Conservation (phyloP, 1,284 basidiomycete genomes). For the Cryptococcus deneoformans region DNA sequence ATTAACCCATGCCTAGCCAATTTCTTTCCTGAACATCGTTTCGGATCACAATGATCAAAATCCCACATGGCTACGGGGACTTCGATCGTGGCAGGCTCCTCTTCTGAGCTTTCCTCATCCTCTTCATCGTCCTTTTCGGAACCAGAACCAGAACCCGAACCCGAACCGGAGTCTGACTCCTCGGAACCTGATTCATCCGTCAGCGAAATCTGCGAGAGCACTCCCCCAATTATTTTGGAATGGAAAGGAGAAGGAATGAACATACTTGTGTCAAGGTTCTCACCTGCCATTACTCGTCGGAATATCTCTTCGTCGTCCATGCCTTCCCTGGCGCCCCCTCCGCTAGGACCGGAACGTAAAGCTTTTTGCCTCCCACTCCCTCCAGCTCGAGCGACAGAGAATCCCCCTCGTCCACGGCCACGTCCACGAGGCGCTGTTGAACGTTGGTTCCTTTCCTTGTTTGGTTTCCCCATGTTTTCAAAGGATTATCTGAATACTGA, state of each 20-base stretch:
- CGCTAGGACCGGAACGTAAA: slow-evolving; percentile 2
- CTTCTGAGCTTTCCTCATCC: slow-evolving; percentile 35
- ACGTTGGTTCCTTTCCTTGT: slow-evolving; percentile 31
- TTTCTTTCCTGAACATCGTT: slow-evolving; percentile 92
- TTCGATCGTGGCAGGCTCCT: slow-evolving; percentile 51
- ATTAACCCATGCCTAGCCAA: slow-evolving; percentile 82
- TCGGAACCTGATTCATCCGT: not conserved
- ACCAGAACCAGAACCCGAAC: slow-evolving; percentile 7
- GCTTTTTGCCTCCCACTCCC: slow-evolving; percentile 32
- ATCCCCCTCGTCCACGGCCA: slow-evolving; percentile 27
- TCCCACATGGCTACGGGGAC: slow-evolving; percentile 92
- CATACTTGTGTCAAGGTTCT: slow-evolving; percentile 6
- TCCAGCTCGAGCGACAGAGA: slow-evolving; percentile 18
- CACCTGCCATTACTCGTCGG: slow-evolving; percentile 16
- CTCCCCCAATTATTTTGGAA: not conserved
- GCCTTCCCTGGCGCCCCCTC: slow-evolving; percentile 10
- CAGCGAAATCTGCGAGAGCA: not conserved
- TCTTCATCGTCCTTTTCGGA: not conserved
- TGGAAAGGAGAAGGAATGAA: not conserved
- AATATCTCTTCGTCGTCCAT: slow-evolving; percentile 31
- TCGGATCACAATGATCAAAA: slow-evolving; percentile 96
- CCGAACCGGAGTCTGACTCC: slow-evolving; percentile 3
- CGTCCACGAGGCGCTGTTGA: slow-evolving; percentile 20
- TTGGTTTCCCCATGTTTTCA: slow-evolving; percentile 36
- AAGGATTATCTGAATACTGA: too few relatives aligned